Evolutionary conservation across 306 rosid genomes (phyloP), one percentile per base, ranked within the genome.

Genomic region (Prinsepia uniflora): DNA sequence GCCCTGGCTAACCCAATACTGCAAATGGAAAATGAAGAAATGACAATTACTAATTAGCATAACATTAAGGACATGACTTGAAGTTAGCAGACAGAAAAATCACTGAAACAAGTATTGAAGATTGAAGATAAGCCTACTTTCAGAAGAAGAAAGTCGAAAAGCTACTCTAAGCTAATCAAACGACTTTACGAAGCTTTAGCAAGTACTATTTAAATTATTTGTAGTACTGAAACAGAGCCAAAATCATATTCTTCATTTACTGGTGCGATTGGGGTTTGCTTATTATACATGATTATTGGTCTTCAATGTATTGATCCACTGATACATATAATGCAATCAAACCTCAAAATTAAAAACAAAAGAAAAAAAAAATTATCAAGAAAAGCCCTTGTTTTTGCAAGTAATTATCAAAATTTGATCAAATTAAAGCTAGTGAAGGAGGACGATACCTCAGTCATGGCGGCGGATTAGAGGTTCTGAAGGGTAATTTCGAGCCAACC

Each of bases 1-100:
- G 53, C 99, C 99, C 80, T 87, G 97, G 84, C 97, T 94, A 74
- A 94, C 97, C 99, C 99, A 94, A 59, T 91, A 94, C 97, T 91
- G 90, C 74, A 80, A 73, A 73, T 10, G 45, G 57, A 36, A 53
- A 55, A 58, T 12, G 56, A 76, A 13, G 61, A 8, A 8, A 5
- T 5, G 52, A 45, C 46, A 62, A 30, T 2, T 24, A 24, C 30
- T 24, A 24, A 24, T 24, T 24, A 24, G 30, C 30, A 24, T 24
- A 24, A 24, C 30, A 24, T 24, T 24, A 24, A 24, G 30, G 30
- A 24, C 30, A 24, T 24, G 30, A 24, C 30, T 24, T 24, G 30
- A 24, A 24, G 30, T 24, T 24, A 24, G 30, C 30, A 24, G 30
- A 24, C 30, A 9, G 15, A 14, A 44, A n/a, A 74, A 20, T 15